Conservation (phyloP, 495 filamentous ascomycete genomes). For the Xylaria acuta region DNA sequence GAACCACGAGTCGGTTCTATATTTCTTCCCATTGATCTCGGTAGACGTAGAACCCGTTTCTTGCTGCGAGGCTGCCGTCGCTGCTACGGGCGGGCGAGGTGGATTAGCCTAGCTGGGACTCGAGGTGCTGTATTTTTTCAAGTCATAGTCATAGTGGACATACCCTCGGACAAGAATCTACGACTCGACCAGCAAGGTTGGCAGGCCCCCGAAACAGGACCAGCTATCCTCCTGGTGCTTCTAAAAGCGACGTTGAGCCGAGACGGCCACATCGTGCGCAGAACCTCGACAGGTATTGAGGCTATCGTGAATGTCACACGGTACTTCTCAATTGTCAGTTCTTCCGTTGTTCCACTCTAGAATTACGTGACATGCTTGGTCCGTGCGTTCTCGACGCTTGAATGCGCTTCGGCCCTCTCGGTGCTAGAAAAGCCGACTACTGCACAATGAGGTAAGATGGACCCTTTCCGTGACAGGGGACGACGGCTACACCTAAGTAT, state of each 20-base stretch:
- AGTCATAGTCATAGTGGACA: neutral
- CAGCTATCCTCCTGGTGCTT: conserved; percentile 22
- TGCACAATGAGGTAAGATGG: conserved; percentile 30
- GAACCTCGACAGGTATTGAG: conserved; percentile 22
- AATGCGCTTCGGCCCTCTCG: conserved; percentile 7
- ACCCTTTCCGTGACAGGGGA: neutral
- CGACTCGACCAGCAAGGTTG: conserved; percentile 15
- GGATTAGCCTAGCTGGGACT: conserved; percentile 9
- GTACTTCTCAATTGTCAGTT: too few species aligned
- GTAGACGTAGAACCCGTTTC: conserved; percentile 35
- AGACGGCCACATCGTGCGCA: conserved; percentile 36
- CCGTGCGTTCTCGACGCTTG: neutral
- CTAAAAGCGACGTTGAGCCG: conserved; percentile 30
- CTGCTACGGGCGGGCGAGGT: neutral
- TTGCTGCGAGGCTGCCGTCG: neutral
- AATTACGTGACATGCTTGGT: neutral
- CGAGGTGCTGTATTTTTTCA: neutral
- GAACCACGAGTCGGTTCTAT: conserved; percentile 79
- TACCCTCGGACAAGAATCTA: conserved; percentile 31
- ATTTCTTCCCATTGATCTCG: conserved; percentile 66
- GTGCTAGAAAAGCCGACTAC: conserved; percentile 18
- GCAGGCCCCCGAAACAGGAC: conserved; percentile 12
- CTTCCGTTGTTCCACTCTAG: too few species aligned
- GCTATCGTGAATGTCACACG: conserved; percentile 18
- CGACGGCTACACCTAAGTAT: neutral